Evolutionary conservation across 306 rosid genomes (phyloP), one percentile per base, ranked within the genome.

Genomic region (Mimosa pudica): DNA sequence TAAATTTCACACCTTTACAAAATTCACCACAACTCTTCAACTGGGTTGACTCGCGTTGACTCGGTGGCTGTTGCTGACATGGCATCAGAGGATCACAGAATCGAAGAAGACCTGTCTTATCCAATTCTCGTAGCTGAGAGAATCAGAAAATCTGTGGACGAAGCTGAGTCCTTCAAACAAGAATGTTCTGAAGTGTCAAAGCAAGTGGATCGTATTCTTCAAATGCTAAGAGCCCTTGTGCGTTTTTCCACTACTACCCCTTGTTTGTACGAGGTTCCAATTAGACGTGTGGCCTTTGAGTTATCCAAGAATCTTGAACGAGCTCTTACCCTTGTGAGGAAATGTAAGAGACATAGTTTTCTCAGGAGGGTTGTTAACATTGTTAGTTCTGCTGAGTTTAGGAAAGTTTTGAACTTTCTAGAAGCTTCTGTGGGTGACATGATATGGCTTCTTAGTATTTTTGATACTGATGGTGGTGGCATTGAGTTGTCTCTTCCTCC

Each of bases 361-460:
- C 87, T 92, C 46, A 90, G 88, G 24, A 88, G 95, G 36, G 90
- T 92, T 8, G 89, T 92, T 0, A 85, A 80, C 67, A 92, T 90
- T 84, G 90, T 90, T 3, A 24, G 77, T 84, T 88, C 82, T 52
- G 74, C 94, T 8, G 94, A 90, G 10, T 90, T 90, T 66, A 90
- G 89, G 2, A 89, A 85, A 48, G 86, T 90, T 16, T 33, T 81
- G 1, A 51, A 0, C 47, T 41, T 80, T 54, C 89, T 92, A 0
- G 94, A 87, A 1, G 88, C 94, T 32, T 90, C 97, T 30, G 80
- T 85, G 1, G 97, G 97, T 3, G 97, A 92, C 84, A 85, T 92
- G 93, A 85, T 45, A 63, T 92, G 97, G 97, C 88, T 92, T 16
- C 83, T 92, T 1, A 80, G 81, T 41, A 70, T 92, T 52, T 68